Percentiles rank a stretch among this genome's conserved stretches.
Conservation (phyloP, 2,329 filamentous ascomycete genomes). For the Zymoseptoria ardabiliae region DNA sequence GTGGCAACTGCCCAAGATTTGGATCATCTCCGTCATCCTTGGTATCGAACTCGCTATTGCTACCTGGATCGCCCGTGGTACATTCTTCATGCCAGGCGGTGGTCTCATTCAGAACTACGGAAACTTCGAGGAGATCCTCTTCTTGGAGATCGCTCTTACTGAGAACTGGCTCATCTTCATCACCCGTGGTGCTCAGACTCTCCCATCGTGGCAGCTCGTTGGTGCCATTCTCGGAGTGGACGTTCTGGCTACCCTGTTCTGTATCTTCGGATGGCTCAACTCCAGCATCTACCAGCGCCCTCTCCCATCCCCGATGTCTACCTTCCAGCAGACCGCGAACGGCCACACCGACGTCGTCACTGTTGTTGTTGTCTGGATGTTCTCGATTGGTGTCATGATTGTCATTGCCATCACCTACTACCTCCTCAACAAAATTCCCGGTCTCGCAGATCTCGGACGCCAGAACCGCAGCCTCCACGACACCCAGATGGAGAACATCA, state of each 20-base stretch:
- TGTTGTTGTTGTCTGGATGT: constrained; percentile 57
- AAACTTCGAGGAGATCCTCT: constrained; percentile 62
- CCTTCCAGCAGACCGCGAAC: constrained; percentile 26
- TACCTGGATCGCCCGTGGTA: constrained; percentile 67
- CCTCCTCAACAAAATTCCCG: constrained; percentile 51
- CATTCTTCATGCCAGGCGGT: constrained; percentile 61
- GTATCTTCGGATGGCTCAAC: constrained; percentile 66
- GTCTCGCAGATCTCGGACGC: constrained; percentile 56
- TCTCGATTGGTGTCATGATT: constrained; percentile 59
- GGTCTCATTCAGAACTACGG: constrained; percentile 70
- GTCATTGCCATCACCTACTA: constrained; percentile 60
- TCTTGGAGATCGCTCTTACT: constrained; percentile 46
- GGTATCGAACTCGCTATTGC: constrained; percentile 60
- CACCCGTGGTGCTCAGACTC: constrained; percentile 57
- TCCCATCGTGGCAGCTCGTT: constrained; percentile 67
- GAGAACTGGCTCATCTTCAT: constrained; percentile 51
- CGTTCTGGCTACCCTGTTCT: constrained; percentile 64
- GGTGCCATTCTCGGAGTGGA: constrained; percentile 65
- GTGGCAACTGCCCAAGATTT: constrained; percentile 76
- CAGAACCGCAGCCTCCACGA: constrained; percentile 55
- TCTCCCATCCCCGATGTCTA: constrained; percentile 36
- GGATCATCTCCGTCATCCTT: constrained; percentile 65
- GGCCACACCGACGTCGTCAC: constrained; percentile 57
- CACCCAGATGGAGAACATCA: constrained; percentile 59
- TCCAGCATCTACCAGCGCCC: constrained; percentile 39